phyloP scores from a whole-genome alignment of 768 basidiomycete species.

The Termitomyces sp. region DNA sequence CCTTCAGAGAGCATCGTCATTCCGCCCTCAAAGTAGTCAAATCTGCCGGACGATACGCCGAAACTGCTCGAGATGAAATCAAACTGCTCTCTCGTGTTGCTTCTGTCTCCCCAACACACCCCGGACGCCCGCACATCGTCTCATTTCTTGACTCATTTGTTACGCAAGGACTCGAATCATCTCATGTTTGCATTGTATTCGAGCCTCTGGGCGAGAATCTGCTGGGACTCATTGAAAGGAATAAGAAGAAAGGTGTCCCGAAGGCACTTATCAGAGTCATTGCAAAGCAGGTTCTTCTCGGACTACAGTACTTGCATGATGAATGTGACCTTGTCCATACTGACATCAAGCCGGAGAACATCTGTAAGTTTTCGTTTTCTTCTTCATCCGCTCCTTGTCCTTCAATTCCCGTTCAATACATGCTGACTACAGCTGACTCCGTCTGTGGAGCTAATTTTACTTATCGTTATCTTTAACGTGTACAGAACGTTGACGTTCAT shows the following conservation, averaged over 20 bases:
- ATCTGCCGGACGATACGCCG: constrained; percentile 91
- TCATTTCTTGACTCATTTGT: constrained; percentile 89
- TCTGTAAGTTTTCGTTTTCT: constrained; percentile 51
- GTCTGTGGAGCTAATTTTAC: constrained; percentile 22
- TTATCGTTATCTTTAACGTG: constrained; percentile 22
- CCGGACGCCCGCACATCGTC: constrained; percentile 78
- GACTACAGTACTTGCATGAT: constrained; percentile 88
- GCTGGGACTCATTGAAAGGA: constrained; percentile 67
- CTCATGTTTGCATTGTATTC: constrained; percentile 89
- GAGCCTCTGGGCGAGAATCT: constrained; percentile 82
- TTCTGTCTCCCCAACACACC: constrained; percentile 68
- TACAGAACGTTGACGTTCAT: constrained; percentile 20
- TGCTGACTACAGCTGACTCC: constrained; percentile 14
- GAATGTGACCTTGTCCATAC: constrained; percentile 93
- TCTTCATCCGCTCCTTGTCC: constrained; percentile 4
- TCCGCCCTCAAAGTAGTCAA: constrained; percentile 95
- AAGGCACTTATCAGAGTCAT: constrained; percentile 81
- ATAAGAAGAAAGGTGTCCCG: constrained; percentile 83
- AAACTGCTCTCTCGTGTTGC: constrained; percentile 79
- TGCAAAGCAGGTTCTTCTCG: constrained; percentile 81
- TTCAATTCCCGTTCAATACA: constrained; percentile 9
- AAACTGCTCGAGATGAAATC: constrained; percentile 96
- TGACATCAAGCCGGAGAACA: constrained; percentile 94
- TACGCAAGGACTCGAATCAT: constrained; percentile 66
- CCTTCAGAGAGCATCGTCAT: constrained; percentile 60